These are phyloP conservation scores for Pisolithus thermaeus DNA, from an alignment of 1,284 basidiomycete species.

Conservation along the genomic window DNA sequence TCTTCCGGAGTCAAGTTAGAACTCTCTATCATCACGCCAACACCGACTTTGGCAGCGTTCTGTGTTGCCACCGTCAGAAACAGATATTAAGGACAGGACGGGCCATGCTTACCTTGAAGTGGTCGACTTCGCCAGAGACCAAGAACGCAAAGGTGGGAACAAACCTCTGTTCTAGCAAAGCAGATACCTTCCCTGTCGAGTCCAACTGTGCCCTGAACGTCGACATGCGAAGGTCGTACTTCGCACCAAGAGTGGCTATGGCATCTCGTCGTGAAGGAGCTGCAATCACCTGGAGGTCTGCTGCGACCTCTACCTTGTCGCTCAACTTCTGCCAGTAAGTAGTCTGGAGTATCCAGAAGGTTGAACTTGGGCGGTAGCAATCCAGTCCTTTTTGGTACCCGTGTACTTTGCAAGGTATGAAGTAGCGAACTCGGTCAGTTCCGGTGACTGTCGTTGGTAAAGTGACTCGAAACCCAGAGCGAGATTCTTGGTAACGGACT, in stretches of 20 bases:
- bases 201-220: slow-evolving; percentile 93
- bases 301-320: slow-evolving; percentile 98
- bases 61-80: slow-evolving; percentile 29
- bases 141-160: slow-evolving; percentile 94
- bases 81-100: slow-evolving; percentile 2
- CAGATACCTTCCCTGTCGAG: slow-evolving; percentile 90
- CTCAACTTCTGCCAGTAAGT: slow-evolving; percentile 97
- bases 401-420: slow-evolving; percentile 91
- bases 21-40: slow-evolving; percentile 95
- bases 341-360: slow-evolving; percentile 79
- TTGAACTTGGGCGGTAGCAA: slow-evolving; percentile 90
- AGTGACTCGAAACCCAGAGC: slow-evolving; percentile 91
- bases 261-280: slow-evolving; percentile 83
- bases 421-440: slow-evolving; percentile 67
- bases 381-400: slow-evolving; percentile 72
- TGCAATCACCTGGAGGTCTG: slow-evolving; percentile 84
- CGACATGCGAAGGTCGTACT: slow-evolving; percentile 93
- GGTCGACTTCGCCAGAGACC: slow-evolving; percentile 96
- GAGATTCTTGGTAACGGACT: slow-evolving; percentile 90
- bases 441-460: slow-evolving; percentile 75
- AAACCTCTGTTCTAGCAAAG: slow-evolving; percentile 92
- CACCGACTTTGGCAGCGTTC: slow-evolving; percentile 91
- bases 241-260: slow-evolving; percentile 87
- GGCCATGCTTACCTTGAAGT: slow-evolving; percentile 73
- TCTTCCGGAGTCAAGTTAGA: slow-evolving; percentile 71